Base-by-base conservation (phyloP, 306 rosid species). In the Vigna nakashimae region DNA sequence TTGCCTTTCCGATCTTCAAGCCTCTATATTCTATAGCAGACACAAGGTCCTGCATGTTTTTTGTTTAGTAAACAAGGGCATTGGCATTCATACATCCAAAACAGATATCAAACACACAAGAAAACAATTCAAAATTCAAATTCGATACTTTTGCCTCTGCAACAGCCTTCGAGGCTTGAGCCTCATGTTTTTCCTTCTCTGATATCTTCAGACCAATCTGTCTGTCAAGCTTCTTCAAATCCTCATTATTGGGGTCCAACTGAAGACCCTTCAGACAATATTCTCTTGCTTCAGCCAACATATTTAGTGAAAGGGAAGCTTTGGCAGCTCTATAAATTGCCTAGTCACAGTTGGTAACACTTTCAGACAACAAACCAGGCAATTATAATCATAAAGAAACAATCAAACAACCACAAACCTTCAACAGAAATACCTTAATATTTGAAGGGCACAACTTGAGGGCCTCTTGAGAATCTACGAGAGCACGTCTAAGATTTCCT, bases 321-420 rank as follows among this genome's bases (percentile, higher is more conserved):
- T 92, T 95, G 9, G 89, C 88, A 84, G 97, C 97, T 77, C 97
- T 87, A 81, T 84, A 94, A 60, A 88, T 78, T 32, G 98, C 97
- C 97, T 94, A 79, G 62, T 32, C 82, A 84, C 63, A 79, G 52
- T 72, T 79, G 17, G 46, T 59, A 80, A 36, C 75, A 57, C 38
- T 48, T 45, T 10, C 69, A 79, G 67, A 75, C 57, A 70, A 22
- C 36, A 72, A 86, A 71, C n/a, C 46, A 67, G 71, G 57, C 40
- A 64, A 83, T 73, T 16, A 20, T 69, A 80, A 11, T 15, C 73
- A 81, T 5, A 22, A 36, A 36, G 20, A 24, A 64, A 40, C 9
- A 60, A 15, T 11, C 46, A 62, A 15, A 14, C 15, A 45, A 45
- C 12, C 12, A 42, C 46, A 32, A 60, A 60, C 22, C 4, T 60